phyloP scores from a whole-genome alignment of 148 eudicot species.

The Chenopodium album region DNA sequence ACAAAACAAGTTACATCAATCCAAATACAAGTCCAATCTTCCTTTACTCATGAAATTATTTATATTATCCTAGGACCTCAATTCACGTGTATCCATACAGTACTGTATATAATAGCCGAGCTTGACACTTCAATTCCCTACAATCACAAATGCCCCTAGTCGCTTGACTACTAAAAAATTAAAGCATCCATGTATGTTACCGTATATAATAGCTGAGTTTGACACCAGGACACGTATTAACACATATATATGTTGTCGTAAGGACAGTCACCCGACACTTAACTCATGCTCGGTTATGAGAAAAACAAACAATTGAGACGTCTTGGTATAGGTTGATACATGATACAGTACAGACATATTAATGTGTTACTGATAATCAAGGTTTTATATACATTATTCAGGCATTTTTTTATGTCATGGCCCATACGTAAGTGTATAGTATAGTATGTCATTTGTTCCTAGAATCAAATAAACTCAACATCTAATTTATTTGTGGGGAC shows the following conservation, averaged over 20 bases:
- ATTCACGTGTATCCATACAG: background rate
- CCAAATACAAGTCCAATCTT: background rate
- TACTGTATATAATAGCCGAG: too few species aligned
- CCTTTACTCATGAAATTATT: background rate
- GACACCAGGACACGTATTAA: background rate
- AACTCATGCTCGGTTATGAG: background rate
- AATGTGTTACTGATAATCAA: background rate
- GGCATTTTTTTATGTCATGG: background rate
- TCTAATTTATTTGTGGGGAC: conserved; percentile 1
- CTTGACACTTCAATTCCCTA: too few species aligned
- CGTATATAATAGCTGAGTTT: background rate
- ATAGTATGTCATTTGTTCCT: background rate
- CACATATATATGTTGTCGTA: background rate
- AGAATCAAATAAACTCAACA: conserved; percentile 1
- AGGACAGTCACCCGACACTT: background rate
- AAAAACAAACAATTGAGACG: background rate
- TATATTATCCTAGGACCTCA: conserved; percentile 3
- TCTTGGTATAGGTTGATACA: background rate
- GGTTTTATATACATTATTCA: background rate
- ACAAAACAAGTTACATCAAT: background rate
- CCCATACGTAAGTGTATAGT: background rate
- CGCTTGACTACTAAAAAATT: background rate
- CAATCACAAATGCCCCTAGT: background rate
- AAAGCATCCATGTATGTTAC: too few species aligned
- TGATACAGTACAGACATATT: background rate